phyloP scores from a whole-genome alignment of 768 basidiomycete genomes.

The Naganishia randhawae region DNA sequence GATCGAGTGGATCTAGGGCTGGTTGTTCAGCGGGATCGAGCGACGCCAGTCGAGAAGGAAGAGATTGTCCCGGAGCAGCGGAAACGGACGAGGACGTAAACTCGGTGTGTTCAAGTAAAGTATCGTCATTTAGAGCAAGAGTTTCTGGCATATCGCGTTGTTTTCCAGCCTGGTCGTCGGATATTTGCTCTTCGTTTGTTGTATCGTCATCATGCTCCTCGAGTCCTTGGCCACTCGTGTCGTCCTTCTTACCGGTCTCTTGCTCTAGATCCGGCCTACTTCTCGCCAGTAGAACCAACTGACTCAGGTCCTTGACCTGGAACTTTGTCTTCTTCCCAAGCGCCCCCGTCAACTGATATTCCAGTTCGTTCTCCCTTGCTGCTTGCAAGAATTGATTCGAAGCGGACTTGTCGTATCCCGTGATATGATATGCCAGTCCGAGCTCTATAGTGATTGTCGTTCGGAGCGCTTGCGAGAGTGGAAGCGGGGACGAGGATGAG shows the following conservation, averaged over 20 bases:
- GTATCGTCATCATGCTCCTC: background rate
- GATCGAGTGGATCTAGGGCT: constrained; percentile 84
- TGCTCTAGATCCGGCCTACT: constrained; percentile 55
- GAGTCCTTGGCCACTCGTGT: background rate
- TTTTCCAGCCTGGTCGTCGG: background rate
- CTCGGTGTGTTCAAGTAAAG: constrained; percentile 85
- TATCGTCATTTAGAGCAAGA: constrained; percentile 86
- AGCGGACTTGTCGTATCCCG: constrained; percentile 66
- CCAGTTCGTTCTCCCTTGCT: constrained; percentile 68
- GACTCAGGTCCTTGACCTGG: constrained; percentile 76
- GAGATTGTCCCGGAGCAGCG: constrained; percentile 35
- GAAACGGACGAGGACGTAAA: constrained; percentile 69
- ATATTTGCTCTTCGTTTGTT: background rate
- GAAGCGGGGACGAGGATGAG: constrained; percentile 54
- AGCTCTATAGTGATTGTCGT: constrained; percentile 69
- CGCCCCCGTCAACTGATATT: constrained; percentile 88
- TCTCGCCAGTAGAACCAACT: constrained; percentile 90
- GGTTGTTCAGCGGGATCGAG: constrained; percentile 81
- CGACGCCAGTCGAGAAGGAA: constrained; percentile 59
- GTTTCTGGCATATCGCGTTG: constrained; percentile 63
- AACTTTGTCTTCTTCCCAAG: constrained; percentile 91
- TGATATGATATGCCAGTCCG: constrained; percentile 73
- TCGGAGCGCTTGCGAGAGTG: constrained; percentile 37
- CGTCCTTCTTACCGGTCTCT: constrained; percentile 23
- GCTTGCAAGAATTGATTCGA: constrained; percentile 73